These are phyloP conservation scores for Neurospora africana DNA, from an alignment of 495 filamentous ascomycete genomes.

Conservation along the genomic window DNA sequence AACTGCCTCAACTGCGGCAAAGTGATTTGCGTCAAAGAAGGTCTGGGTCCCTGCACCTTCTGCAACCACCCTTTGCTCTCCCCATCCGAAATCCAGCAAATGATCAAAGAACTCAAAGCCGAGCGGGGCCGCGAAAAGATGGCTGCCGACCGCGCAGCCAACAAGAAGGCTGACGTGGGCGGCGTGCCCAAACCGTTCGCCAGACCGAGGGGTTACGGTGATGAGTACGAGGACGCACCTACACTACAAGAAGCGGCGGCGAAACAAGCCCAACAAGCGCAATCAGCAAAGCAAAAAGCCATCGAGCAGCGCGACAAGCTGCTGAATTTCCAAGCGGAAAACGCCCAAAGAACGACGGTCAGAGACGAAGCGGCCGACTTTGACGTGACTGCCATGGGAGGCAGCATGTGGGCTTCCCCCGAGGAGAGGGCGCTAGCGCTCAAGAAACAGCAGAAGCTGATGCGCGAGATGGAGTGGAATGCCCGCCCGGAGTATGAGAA, in stretches of 20 bases:
- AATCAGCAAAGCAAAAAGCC: conserved; percentile 39
- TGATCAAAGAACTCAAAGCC: conserved; percentile 76
- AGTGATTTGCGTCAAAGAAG: conserved; percentile 92
- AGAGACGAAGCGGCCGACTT: conserved; percentile 92
- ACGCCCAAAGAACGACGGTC: conserved; percentile 76
- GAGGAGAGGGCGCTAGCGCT: conserved; percentile 78
- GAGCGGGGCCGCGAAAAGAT: conserved; percentile 80
- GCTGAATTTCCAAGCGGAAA: conserved; percentile 76
- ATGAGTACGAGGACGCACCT: conserved; percentile 15
- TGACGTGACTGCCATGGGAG: conserved; percentile 52
- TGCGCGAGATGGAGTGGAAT: conserved; percentile 84
- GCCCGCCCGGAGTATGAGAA: conserved; percentile 90
- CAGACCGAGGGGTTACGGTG: conserved; percentile 29
- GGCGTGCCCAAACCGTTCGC: conserved; percentile 39
- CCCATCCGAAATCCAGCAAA: conserved; percentile 60
- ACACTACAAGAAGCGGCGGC: background rate
- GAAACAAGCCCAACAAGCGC: background rate
- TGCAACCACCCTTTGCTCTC: conserved; percentile 66
- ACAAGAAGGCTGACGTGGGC: conserved; percentile 54
- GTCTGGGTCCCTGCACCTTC: conserved; percentile 89
- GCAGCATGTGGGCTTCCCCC: conserved; percentile 80
- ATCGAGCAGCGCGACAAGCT: conserved; percentile 74
- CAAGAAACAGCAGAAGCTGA: conserved; percentile 79
- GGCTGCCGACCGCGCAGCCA: conserved; percentile 59
- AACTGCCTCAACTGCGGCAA: conserved; percentile 93